Conservation (phyloP, 352 stramenopile genomes). For the Phytophthora colocasiae region DNA sequence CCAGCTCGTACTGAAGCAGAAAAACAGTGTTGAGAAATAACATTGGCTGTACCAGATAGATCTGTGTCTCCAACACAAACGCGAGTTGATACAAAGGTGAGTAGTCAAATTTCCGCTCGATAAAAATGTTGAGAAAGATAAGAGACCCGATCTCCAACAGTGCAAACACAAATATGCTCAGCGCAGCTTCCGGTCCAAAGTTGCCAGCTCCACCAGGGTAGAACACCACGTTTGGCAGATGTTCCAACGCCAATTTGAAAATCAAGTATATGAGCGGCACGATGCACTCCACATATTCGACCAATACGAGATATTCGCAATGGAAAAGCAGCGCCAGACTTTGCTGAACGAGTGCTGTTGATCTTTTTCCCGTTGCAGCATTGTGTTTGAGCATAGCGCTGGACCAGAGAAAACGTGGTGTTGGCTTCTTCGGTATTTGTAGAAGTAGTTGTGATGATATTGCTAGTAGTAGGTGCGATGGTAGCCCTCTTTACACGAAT, state of each 20-base stretch:
- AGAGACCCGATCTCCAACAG: slow-evolving; percentile 1
- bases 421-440: too few relatives aligned
- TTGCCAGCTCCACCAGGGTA: slow-evolving; percentile 20
- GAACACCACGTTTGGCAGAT: slow-evolving; percentile 41
- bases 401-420: neutral
- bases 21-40: slow-evolving; percentile 1
- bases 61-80: slow-evolving; percentile 12
- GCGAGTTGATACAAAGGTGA: slow-evolving; percentile 8
- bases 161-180: neutral
- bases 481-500: neutral
- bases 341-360: slow-evolving; percentile 8
- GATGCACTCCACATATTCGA: slow-evolving; percentile 51
- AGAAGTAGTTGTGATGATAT: neutral
- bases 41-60: slow-evolving; percentile 1
- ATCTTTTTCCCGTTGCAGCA: neutral
- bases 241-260: slow-evolving; percentile 37
- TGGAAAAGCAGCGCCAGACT: slow-evolving; percentile 34
- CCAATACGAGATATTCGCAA: slow-evolving; percentile 35
- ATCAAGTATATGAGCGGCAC: slow-evolving; percentile 30
- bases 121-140: neutral
- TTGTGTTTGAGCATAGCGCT: neutral
- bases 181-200: neutral
- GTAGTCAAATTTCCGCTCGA: slow-evolving; percentile 7
- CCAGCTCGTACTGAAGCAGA: slow-evolving; percentile 7
- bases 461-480: neutral